Evolutionary conservation across 2,329 filamentous ascomycete species (phyloP), one percentile per base, ranked within the genome.

Genomic region (Botrytis aclada): DNA sequence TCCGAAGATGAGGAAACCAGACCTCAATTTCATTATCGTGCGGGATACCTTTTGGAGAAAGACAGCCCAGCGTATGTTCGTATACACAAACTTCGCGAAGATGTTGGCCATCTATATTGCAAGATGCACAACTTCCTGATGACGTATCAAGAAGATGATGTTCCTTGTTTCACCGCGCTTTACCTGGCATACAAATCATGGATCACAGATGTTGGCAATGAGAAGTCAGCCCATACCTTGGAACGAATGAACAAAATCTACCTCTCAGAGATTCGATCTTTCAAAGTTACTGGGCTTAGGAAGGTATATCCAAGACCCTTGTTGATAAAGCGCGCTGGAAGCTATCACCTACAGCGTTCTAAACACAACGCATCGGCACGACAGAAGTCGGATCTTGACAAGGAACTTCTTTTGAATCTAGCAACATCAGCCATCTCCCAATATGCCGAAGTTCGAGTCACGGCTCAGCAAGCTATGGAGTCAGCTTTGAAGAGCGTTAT

Each of bases 131-230:
- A 86, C 2, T 99, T 98, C 84, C 84, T 99, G 73, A 91, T 89
- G 29, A 84, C 89, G 74, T 90, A 95, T 74, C 95, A 97, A 80
- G 93, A 98, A 81, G 96, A 99, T 80, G 96, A 99, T 80, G 96
- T 99, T 0, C 90, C 93, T 25, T 98, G 94, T 82, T 99, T 99
- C 83, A 97, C 94, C 37, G 90, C 95, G 0, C 84, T 99, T 3
- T 99, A 97, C 82, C 92, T 92, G 34, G 93, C 95, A 1, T 99
- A 98, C 81, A 88, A 94, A 61, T 96, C 93, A 14, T 99, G 95
- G 94, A 98, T 99, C 79, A 94, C 97, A 1, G 96, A 99, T 79
- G 95, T 99, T 58, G 96, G 97, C 29, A 97, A 98, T 74, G 96
- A 99, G 83, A 88, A 95, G 74, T 98, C 95, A 29, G 95, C 96